Evolutionary conservation across 2,329 filamentous ascomycete genomes (phyloP).

Genomic region (Metarhizium anisopliae): DNA sequence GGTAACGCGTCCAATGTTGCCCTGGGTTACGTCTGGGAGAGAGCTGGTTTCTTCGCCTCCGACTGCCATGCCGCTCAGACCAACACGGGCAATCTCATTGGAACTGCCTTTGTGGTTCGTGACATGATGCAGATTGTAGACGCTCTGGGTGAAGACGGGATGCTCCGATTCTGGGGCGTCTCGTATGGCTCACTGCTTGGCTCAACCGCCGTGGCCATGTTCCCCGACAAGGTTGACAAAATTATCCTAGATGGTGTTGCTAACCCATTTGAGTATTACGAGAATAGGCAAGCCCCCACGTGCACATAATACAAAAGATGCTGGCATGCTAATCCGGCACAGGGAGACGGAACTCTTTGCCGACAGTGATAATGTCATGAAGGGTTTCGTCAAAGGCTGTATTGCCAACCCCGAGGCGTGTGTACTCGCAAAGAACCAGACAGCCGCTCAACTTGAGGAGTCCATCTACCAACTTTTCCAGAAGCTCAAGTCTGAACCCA

Average conservation of each 20-base stretch:
- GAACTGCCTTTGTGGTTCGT: constrained; percentile 33
- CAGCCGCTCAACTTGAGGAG: constrained; percentile 15
- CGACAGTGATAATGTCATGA: constrained; percentile 18
- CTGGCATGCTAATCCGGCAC: background rate
- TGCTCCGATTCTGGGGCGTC: constrained; percentile 31
- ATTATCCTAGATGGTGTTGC: constrained; percentile 22
- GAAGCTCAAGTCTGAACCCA: constrained; percentile 15
- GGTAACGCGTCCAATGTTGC: constrained; percentile 13
- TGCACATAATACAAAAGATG: too few relatives aligned
- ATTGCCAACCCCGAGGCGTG: constrained; percentile 13
- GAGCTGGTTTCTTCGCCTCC: constrained; percentile 10
- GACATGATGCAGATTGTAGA: constrained; percentile 37
- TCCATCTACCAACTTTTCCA: constrained; percentile 13
- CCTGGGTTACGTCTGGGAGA: constrained; percentile 15
- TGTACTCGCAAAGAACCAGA: constrained; percentile 11
- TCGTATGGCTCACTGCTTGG: constrained; percentile 31
- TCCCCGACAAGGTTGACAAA: constrained; percentile 24
- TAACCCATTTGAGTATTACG: constrained; percentile 23
- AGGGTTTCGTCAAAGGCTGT: constrained; percentile 16
- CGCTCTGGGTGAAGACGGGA: constrained; percentile 27
- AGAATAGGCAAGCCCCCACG: constrained; percentile 1
- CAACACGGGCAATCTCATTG: constrained; percentile 25
- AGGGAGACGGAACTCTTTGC: constrained; percentile 17
- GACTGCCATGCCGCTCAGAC: constrained; percentile 13
- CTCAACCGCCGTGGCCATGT: constrained; percentile 29